Conservation (phyloP, 495 filamentous ascomycete genomes). For the Podospora appendiculata region DNA sequence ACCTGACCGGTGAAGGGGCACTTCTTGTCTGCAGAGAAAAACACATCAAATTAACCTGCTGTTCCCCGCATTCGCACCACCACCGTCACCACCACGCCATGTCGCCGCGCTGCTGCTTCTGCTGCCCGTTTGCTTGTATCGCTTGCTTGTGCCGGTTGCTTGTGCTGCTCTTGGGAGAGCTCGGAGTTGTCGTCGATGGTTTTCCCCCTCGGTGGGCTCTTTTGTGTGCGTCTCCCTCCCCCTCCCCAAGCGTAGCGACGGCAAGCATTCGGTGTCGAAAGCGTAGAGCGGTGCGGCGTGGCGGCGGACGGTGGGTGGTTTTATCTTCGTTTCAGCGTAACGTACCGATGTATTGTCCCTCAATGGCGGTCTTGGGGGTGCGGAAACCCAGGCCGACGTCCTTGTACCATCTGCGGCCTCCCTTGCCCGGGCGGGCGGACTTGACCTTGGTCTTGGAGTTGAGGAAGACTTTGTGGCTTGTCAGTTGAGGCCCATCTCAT, state of each 20-base stretch:
- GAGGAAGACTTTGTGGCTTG: slow-evolving; percentile 58
- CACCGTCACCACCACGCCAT: no score
- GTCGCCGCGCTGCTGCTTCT: no score
- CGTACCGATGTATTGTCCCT: slow-evolving; percentile 98
- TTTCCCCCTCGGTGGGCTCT: no score
- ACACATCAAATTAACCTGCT: slow-evolving; percentile 7
- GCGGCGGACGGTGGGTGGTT: slow-evolving; percentile 1
- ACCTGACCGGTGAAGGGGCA: slow-evolving; percentile 98
- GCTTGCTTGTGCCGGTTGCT: no score
- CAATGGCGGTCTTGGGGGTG: slow-evolving; percentile 95
- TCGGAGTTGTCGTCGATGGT: background rate
- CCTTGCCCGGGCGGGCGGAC: slow-evolving; percentile 73
- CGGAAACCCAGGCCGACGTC: slow-evolving; percentile 98
- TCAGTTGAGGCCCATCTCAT: slow-evolving; percentile 6
- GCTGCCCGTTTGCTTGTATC: background rate
- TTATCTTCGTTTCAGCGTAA: slow-evolving; percentile 10
- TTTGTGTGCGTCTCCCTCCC: no score
- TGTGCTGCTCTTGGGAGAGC: background rate
- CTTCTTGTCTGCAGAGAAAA: slow-evolving; percentile 80
- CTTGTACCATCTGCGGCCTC: slow-evolving; percentile 96
- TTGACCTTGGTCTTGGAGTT: slow-evolving; percentile 88
- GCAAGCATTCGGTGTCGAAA: no score
- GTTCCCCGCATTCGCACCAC: background rate
- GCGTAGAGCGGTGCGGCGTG: no score
- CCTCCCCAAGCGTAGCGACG: no score